A percentile compares a stretch with the other conserved stretches of the same genome.
Evolutionary conservation across 345 rosid genomes (phyloP).

Genomic region (Leavenworthia alabamica): DNA sequence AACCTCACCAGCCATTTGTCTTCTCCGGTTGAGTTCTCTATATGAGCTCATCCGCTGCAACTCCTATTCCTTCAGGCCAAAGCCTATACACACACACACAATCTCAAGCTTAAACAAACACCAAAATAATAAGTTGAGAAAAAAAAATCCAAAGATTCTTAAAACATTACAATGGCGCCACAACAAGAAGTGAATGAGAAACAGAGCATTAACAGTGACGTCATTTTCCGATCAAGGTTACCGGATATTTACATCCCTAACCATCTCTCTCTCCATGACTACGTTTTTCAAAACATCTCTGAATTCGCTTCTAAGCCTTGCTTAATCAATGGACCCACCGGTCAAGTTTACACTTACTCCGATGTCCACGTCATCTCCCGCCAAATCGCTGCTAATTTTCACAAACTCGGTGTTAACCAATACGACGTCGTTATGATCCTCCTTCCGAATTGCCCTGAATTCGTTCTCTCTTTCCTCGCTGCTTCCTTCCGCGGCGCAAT

Average conservation of each 20-base stretch:
- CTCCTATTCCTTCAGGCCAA: slow-evolving; percentile 28
- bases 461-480: slow-evolving; percentile 68
- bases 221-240: slow-evolving; percentile 69
- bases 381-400: slow-evolving; percentile 47
- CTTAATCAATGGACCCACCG: slow-evolving; percentile 67
- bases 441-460: slow-evolving; percentile 62
- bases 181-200: slow-evolving; percentile 13
- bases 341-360: slow-evolving; percentile 45
- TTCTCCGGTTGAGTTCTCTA: slow-evolving; percentile 15
- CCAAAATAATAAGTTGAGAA: background rate
- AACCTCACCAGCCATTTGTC: slow-evolving; percentile 24
- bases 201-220: slow-evolving; percentile 27
- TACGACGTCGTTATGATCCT: slow-evolving; percentile 73
- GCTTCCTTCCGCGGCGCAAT: slow-evolving; percentile 64
- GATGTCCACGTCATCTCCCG: slow-evolving; percentile 74
- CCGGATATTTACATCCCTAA: slow-evolving; percentile 71
- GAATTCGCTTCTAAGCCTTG: slow-evolving; percentile 50
- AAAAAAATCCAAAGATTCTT: background rate
- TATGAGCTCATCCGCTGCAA: slow-evolving; percentile 25
- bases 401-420: slow-evolving; percentile 46
- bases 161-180: slow-evolving; percentile 9
- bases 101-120: background rate
- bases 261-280: slow-evolving; percentile 66
- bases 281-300: slow-evolving; percentile 67
- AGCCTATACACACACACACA: slow-evolving; percentile 1